phyloP scores from a whole-genome alignment of 2,329 filamentous ascomycete species.

The Xylariaceae sp. region DNA sequence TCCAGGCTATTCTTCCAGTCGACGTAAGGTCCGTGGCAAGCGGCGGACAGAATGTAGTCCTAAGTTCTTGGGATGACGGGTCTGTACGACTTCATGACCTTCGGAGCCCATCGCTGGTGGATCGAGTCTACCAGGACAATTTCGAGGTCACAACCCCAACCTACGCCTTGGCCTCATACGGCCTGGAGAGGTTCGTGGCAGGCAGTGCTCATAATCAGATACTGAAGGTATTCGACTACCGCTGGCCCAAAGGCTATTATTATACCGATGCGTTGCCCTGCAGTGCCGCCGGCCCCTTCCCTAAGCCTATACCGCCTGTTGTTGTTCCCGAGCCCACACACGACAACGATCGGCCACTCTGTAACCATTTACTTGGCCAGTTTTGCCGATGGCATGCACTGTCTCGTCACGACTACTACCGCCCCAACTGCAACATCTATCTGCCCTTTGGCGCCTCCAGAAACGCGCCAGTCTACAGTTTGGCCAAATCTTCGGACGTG shows the following conservation, averaged over 20 bases:
- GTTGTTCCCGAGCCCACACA: constrained; percentile 17
- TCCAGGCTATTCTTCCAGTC: constrained; percentile 44
- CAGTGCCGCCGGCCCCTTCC: constrained; percentile 32
- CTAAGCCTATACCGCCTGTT: constrained; percentile 26
- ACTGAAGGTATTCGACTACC: constrained; percentile 51
- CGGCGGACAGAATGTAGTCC: constrained; percentile 37
- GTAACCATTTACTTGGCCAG: constrained; percentile 30
- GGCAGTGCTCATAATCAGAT: constrained; percentile 40
- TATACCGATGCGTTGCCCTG: constrained; percentile 46
- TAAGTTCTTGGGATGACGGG: constrained; percentile 51
- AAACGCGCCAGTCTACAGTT: constrained; percentile 37
- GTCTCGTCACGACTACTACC: constrained; percentile 39
- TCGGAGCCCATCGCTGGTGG: constrained; percentile 41
- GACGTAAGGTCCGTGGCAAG: constrained; percentile 28
- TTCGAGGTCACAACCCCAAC: constrained; percentile 42
- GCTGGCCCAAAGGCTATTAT: constrained; percentile 43
- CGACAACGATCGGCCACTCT: constrained; percentile 23
- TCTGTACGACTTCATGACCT: constrained; percentile 46
- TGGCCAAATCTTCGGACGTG: constrained; percentile 42
- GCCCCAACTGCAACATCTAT: constrained; percentile 45
- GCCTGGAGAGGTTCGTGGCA: constrained; percentile 45
- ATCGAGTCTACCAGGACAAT: constrained; percentile 48
- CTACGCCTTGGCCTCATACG: constrained; percentile 45
- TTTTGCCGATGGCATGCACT: constrained; percentile 45
- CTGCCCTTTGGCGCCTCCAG: constrained; percentile 27